Percentiles rank a stretch among this genome's conserved stretches.
These are phyloP conservation scores for Xylaria scruposa DNA, from an alignment of 495 filamentous ascomycete genomes.

Conservation along the genomic window DNA sequence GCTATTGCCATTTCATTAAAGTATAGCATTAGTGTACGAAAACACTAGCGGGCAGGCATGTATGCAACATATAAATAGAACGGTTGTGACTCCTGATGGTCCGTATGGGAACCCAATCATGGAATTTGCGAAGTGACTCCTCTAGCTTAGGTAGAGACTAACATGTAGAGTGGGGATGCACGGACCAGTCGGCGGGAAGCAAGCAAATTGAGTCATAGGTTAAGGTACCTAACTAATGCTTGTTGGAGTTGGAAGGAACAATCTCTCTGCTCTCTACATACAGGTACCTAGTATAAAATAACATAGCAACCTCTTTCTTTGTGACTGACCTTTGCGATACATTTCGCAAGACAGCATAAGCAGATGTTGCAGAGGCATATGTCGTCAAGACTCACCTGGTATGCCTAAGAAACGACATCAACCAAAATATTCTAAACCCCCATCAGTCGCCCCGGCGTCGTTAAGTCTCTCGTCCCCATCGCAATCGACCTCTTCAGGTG, in stretches of 20 bases:
- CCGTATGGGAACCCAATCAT: neutral
- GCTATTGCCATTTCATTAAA: slow-evolving; percentile 70
- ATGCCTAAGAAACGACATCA: slow-evolving; percentile 65
- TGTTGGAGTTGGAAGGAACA: neutral
- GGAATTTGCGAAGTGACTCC: neutral
- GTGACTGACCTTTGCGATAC: neutral
- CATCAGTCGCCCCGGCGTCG: slow-evolving; percentile 55
- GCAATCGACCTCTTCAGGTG: slow-evolving; percentile 30
- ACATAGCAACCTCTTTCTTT: neutral
- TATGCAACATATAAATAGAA: neutral
- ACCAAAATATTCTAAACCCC: slow-evolving; percentile 57
- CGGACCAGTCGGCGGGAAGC: slow-evolving; percentile 4
- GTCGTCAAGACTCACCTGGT: slow-evolving; percentile 29
- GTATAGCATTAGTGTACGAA: too few relatives aligned
- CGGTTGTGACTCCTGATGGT: neutral
- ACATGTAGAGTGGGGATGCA: neutral
- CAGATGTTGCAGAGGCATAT: slow-evolving; percentile 28
- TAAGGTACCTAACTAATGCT: too few relatives aligned
- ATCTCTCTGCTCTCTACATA: neutral
- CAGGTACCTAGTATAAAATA: neutral
- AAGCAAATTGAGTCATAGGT: slow-evolving; percentile 8
- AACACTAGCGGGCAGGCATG: too few relatives aligned
- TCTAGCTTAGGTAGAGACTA: neutral
- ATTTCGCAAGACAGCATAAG: slow-evolving; percentile 27
- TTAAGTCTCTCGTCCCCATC: slow-evolving; percentile 45